Evolutionary conservation across 306 rosid genomes (phyloP).

Genomic region (Cucurbita ficifolia): DNA sequence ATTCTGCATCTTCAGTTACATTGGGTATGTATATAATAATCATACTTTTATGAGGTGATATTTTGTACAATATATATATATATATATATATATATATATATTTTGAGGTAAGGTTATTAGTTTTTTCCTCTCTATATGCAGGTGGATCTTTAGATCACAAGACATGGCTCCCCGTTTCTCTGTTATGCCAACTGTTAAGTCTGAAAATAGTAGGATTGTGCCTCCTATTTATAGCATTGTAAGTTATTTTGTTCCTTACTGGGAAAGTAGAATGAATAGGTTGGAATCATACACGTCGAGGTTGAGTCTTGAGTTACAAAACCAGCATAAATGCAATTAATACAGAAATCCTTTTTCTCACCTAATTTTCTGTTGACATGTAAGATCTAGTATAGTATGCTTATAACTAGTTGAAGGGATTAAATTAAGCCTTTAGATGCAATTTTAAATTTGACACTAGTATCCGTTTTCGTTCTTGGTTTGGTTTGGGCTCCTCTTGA

Average conservation of each 20-base stretch:
- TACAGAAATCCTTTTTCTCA: no score
- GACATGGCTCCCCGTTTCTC: slow-evolving; percentile 78
- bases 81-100: no score
- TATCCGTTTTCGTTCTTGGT: neutral
- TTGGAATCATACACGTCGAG: neutral
- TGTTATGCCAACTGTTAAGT: slow-evolving; percentile 56
- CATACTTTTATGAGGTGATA: neutral
- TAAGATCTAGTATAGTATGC: neutral
- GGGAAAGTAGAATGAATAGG: neutral
- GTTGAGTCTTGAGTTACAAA: neutral
- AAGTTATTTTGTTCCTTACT: slow-evolving; percentile 15
- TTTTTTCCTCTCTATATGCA: slow-evolving; percentile 13
- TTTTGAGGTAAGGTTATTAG: neutral
- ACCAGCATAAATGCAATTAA: neutral
- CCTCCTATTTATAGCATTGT: slow-evolving; percentile 82
- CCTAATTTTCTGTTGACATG: no score
- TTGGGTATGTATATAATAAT: slow-evolving; percentile 44
- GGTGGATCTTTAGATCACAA: slow-evolving; percentile 92
- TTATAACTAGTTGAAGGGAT: neutral
- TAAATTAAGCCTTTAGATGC: neutral
- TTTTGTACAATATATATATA: neutral
- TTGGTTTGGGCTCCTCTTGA: no score
- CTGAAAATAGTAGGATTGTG: slow-evolving; percentile 36
- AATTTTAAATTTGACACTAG: neutral
- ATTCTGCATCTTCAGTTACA: slow-evolving; percentile 73